A percentile compares a stretch with the other conserved stretches of the same genome.
These are phyloP conservation scores for Rhodotorula sp. DNA, from an alignment of 1,284 basidiomycete species.

Conservation along the genomic window DNA sequence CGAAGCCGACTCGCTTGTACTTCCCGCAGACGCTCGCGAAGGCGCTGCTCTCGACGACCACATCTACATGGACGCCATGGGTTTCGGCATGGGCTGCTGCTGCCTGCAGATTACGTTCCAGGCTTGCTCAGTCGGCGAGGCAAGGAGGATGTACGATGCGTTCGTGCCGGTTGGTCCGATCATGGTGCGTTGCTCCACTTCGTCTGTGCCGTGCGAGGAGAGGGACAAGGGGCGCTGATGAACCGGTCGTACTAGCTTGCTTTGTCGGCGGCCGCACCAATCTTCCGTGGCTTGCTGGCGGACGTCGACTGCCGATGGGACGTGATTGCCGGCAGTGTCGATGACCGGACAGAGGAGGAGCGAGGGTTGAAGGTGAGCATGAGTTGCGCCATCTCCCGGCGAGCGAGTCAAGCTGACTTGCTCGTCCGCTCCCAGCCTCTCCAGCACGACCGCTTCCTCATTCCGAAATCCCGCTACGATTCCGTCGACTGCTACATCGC, in stretches of 20 bases:
- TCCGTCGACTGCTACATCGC: conserved; percentile 91
- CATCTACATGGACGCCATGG: conserved; percentile 99
- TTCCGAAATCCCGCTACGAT: conserved; percentile 96
- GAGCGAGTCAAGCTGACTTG: not conserved
- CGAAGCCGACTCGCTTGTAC: not conserved
- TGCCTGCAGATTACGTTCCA: conserved; percentile 98
- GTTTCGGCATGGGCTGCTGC: conserved; percentile 99
- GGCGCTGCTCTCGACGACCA: conserved; percentile 85
- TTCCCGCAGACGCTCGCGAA: conserved; percentile 69
- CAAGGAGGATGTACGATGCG: conserved; percentile 88
- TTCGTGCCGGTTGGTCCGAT: conserved; percentile 91
- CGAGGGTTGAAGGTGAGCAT: conserved; percentile 72
- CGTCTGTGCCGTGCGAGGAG: conserved; percentile 1
- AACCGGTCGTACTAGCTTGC: conserved; percentile 63
- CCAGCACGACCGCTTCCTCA: conserved; percentile 67
- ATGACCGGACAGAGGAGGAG: conserved; percentile 94
- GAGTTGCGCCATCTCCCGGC: not conserved
- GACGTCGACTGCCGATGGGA: conserved; percentile 99
- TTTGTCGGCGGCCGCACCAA: conserved; percentile 86
- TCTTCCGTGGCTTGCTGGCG: conserved; percentile 89
- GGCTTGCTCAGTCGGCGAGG: conserved; percentile 87
- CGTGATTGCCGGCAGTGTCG: conserved; percentile 93
- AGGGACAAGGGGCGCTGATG: conserved; percentile 11
- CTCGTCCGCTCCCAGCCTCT: conserved; percentile 61
- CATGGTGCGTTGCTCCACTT: conserved; percentile 60